Evolutionary conservation across 2,329 filamentous ascomycete species (phyloP), one percentile per base, ranked within the genome.

Genomic region (Alternaria arborescens): DNA sequence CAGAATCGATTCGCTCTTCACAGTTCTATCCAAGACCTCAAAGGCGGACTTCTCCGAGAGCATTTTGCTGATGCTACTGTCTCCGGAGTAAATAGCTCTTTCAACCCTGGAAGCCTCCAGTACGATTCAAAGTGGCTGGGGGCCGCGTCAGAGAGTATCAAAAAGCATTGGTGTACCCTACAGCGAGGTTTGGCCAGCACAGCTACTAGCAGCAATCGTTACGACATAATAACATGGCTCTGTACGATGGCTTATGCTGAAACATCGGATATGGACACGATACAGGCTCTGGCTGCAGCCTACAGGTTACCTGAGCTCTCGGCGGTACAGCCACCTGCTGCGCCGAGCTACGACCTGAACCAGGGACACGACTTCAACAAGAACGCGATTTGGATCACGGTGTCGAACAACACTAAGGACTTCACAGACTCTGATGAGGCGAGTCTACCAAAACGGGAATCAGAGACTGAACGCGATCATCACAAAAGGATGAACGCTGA

Each of bases 41-140:
- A 50, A 18, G 16, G 5, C 3, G n/a, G 5, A 3, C 28, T 69
- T 12, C 36, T 64, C 26, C 34, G 53, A 10, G 22, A 28, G 7
- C 62, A 71, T 32, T 61, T 74, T 8, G 10, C 41, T 0, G 10
- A 60, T 8, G 36, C 34, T 28, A 34, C 18, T 4, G 51, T 71
- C 1, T 20, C 53, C 6, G 67, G 67, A 3, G 11, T 48, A 3
- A n/a, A 38, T 3, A 10, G 8, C 0, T 16, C 28, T 3, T 44
- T 67, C 8, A 22, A 61, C 11, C 20, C 41, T 8, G 16, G 8
- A 3, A 58, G 2, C 6, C 54, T 77, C 16, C 26, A n/a, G 3
- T 77, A 64, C 48, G 69, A 71, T 52, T 32, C 68, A 11, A 54
- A 60, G 34, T 77, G 71, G 73, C 52, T 77, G 6, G 44, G 22